Base-by-base conservation (phyloP, 1,139 yeast genomes). In the Petasospora fabianii region DNA sequence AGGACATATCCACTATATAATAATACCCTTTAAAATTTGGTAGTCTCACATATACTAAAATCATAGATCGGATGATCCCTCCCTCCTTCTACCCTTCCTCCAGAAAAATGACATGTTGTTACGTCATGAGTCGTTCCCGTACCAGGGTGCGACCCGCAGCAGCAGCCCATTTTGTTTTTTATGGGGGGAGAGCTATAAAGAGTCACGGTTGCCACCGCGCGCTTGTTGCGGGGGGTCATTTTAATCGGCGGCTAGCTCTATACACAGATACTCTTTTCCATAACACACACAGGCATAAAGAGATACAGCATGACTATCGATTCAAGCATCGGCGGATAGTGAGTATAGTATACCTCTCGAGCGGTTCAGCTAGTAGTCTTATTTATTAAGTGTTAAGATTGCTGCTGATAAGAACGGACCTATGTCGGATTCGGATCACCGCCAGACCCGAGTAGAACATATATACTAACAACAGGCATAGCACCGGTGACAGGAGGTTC, bases 351-450 rank as follows among this genome's bases (percentile, higher is more conserved):
- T n/a, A n/a, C 26, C 11, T 12, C 26, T 22, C 10, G 6, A 7
- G 10, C 22, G 9, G 22, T 10, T 10, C 22, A 10, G 6, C 26
- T 22, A 12, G 12, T 12, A 12, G 26, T 6, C 26, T 11, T 22
- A 11, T 22, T 22, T 22, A 12, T 13, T 13, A 12, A 22, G 26
- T 11, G 26, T 11, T 22, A 22, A 22, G 26, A 22, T 20, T 10
- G n/a, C n/a, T 24, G 26, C 34, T 32, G 30, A 32, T 24, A 32
- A 32, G n/a, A n/a, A n/a, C n/a, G 34, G 34, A 5, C 17, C 17
- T 24, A 13, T 24, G 26, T 5, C 26, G 18, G 18, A 17, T 11
- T 6, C 22, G 10, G 18, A 24, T 16, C 20, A 14, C 24, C 19
- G 10, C 24, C 24, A n/a, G 15, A 6, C 7, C 7, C 32, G 19